Percentiles rank a stretch among this genome's conserved stretches.
Conservation (phyloP, 2,329 filamentous ascomycete species). For the Trichoderma koningii region DNA sequence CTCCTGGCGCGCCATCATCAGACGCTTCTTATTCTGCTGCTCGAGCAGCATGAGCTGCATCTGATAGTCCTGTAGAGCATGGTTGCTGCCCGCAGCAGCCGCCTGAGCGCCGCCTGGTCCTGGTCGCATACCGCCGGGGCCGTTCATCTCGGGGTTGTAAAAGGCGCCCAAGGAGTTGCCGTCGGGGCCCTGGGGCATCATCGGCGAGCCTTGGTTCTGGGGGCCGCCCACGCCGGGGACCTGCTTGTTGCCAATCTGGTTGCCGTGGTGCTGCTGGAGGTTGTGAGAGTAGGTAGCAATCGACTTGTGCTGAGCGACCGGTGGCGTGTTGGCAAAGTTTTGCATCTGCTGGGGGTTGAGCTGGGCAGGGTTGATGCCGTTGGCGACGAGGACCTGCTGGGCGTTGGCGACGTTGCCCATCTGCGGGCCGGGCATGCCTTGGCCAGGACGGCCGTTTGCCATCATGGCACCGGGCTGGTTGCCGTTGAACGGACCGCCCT, state of each 20-base stretch:
- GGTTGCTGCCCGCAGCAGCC: constrained; percentile 60
- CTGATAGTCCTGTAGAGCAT: constrained; percentile 83
- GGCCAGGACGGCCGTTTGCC: constrained; percentile 69
- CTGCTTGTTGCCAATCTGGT: constrained; percentile 75
- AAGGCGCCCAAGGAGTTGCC: constrained; percentile 57
- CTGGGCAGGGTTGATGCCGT: constrained; percentile 73
- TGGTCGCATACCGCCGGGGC: constrained; percentile 60
- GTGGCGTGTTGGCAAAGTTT: constrained; percentile 56
- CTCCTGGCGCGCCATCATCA: constrained; percentile 80
- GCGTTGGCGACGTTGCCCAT: constrained; percentile 53
- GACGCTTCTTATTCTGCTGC: constrained; percentile 83
- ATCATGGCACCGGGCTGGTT: constrained; percentile 67
- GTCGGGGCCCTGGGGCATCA: constrained; percentile 75
- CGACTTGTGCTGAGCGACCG: constrained; percentile 73
- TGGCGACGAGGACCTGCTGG: constrained; percentile 63
- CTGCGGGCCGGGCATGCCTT: constrained; percentile 72
- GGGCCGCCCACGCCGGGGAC: constrained; percentile 73
- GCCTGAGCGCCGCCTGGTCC: constrained; percentile 42
- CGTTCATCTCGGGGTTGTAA: constrained; percentile 66
- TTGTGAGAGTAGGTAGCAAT: constrained; percentile 86
- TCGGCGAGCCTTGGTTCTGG: constrained; percentile 76
- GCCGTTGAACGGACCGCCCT: constrained; percentile 70
- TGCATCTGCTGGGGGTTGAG: constrained; percentile 78
- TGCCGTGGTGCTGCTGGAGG: constrained; percentile 78
- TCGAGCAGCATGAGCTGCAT: constrained; percentile 87